These are phyloP conservation scores for Lachnellula occidentalis DNA, from an alignment of 2,329 filamentous ascomycete species.

Conservation along the genomic window DNA sequence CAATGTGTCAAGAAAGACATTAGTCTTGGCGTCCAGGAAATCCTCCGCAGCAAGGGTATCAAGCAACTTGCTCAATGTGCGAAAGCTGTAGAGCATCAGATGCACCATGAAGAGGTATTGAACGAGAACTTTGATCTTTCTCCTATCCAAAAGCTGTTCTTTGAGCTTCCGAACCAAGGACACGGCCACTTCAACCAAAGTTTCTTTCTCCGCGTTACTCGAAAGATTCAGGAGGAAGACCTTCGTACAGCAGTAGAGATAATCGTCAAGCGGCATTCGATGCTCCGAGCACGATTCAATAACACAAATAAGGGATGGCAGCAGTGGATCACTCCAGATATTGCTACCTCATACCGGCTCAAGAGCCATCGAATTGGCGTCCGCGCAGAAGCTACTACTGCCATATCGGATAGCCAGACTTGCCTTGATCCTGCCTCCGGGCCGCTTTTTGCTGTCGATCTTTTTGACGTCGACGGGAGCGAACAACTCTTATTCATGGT, in stretches of 20 bases:
- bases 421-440: slow-evolving; percentile 22
- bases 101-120: slow-evolving; percentile 3
- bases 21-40: slow-evolving; percentile 14
- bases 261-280: slow-evolving; percentile 33
- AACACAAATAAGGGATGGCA: slow-evolving; percentile 26
- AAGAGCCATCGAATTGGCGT: background rate
- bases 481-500: slow-evolving; percentile 33
- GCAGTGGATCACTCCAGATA: slow-evolving; percentile 30
- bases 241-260: slow-evolving; percentile 25
- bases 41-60: slow-evolving; percentile 18
- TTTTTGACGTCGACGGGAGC: slow-evolving; percentile 14
- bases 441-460: slow-evolving; percentile 20
- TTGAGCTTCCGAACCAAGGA: slow-evolving; percentile 13
- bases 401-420: slow-evolving; percentile 26
- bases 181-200: slow-evolving; percentile 26
- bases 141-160: slow-evolving; percentile 26
- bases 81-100: background rate
- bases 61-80: slow-evolving; percentile 6
- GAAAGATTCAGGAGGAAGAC: background rate
- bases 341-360: slow-evolving; percentile 5
- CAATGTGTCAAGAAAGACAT: slow-evolving; percentile 9
- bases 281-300: slow-evolving; percentile 36
- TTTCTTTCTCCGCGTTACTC: slow-evolving; percentile 14
- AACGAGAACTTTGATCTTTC: slow-evolving; percentile 17
- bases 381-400: background rate